These are phyloP conservation scores for Exophiala sideris DNA, from an alignment of 2,329 filamentous ascomycete species.

Conservation along the genomic window DNA sequence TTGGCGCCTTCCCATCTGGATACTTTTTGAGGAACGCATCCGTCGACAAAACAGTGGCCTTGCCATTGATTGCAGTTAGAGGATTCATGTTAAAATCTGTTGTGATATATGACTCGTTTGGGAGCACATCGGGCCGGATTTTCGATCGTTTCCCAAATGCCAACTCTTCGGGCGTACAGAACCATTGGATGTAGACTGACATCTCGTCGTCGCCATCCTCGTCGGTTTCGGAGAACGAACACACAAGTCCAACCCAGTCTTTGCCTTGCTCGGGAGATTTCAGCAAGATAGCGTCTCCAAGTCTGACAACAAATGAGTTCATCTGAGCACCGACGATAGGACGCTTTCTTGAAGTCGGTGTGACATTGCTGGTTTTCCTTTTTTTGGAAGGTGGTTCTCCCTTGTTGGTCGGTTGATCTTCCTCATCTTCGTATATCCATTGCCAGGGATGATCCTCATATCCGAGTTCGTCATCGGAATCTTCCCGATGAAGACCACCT, in stretches of 20 bases:
- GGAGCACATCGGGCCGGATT: constrained; percentile 67
- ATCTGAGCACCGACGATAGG: constrained; percentile 76
- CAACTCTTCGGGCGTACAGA: constrained; percentile 79
- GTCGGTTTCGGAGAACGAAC: constrained; percentile 72
- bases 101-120: constrained; percentile 90
- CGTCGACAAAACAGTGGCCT: constrained; percentile 73
- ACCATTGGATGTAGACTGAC: constrained; percentile 91
- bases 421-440: constrained; percentile 64
- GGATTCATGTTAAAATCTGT: constrained; percentile 84
- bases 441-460: constrained; percentile 71
- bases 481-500: constrained; percentile 66
- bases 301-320: constrained; percentile 72
- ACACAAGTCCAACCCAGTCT: constrained; percentile 88
- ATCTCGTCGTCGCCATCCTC: constrained; percentile 67
- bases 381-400: constrained; percentile 26
- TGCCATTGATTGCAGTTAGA: constrained; percentile 84
- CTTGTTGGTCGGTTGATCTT: constrained; percentile 16
- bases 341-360: constrained; percentile 17
- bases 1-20: constrained; percentile 71
- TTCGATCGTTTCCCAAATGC: constrained; percentile 59
- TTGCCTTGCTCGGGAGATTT: constrained; percentile 84
- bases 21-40: constrained; percentile 65
- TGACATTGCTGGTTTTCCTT: constrained; percentile 26
- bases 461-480: constrained; percentile 85
- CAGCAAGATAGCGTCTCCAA: constrained; percentile 82